Evolutionary conservation across 768 basidiomycete species (phyloP).

Genomic region (Tulasnella calospora): DNA sequence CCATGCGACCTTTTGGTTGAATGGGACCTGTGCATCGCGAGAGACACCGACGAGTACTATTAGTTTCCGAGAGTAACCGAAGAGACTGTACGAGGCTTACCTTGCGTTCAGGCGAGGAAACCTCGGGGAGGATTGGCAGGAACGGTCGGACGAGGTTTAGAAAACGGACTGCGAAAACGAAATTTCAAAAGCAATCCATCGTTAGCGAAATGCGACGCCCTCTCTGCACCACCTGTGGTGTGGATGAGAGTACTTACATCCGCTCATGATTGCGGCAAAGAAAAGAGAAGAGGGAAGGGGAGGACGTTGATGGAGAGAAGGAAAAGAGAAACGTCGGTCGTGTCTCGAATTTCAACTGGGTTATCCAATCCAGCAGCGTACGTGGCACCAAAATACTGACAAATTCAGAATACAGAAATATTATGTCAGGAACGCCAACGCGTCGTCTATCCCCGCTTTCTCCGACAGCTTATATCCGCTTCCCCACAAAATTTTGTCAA

Average conservation of each 20-base stretch:
- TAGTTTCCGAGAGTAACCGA: too few relatives aligned
- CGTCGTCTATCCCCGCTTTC: background rate
- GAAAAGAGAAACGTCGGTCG: background rate
- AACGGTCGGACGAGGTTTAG: slow-evolving; percentile 97
- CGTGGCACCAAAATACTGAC: background rate
- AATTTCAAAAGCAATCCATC: slow-evolving; percentile 39
- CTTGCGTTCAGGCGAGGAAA: slow-evolving; percentile 96
- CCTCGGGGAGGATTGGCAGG: slow-evolving; percentile 93
- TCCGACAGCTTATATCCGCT: background rate
- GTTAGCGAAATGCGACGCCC: background rate
- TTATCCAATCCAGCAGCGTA: background rate
- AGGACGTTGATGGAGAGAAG: background rate
- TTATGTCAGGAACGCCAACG: slow-evolving; percentile 1
- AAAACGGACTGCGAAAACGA: slow-evolving; percentile 70
- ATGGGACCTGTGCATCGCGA: slow-evolving; percentile 63
- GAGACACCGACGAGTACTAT: too few relatives aligned
- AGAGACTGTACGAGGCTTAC: slow-evolving; percentile 41
- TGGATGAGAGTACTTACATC: background rate
- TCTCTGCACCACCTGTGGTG: background rate
- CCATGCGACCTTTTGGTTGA: slow-evolving; percentile 99
- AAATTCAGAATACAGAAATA: background rate
- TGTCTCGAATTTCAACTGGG: slow-evolving; percentile 10
- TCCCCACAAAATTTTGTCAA: background rate
- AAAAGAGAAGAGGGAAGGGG: slow-evolving; percentile 6
- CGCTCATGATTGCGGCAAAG: slow-evolving; percentile 11